Evolutionary conservation across 352 stramenopile genomes (phyloP), one percentile per base, ranked within the genome.

Genomic region (Hyaloperonospora arabidopsidis): DNA sequence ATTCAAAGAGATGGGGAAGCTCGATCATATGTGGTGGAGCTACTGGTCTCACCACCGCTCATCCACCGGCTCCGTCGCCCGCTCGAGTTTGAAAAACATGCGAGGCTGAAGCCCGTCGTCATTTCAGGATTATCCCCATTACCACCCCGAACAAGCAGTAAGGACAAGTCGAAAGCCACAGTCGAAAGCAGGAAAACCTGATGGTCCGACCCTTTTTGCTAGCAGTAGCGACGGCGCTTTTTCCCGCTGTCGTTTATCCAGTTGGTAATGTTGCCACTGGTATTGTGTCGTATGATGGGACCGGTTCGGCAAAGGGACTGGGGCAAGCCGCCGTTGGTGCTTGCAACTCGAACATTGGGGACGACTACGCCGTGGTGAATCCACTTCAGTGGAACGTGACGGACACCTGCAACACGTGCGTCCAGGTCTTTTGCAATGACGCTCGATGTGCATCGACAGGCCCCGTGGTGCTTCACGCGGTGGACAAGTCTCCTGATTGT

Each of bases 351-450:
- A 35, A 39, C 10, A 52, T 59, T 23, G 72, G 23, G n/a, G 72
- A 63, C 35, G 76, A 76, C 34, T 85, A 86, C 53, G 76, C 65
- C 1, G 74, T 76, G 22, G 51, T 89, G 36, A 89, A 89, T 51
- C 61, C 46, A 14, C 34, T 59, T 1, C 76, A 86, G 45, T 84
- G 76, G 67, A 60, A 83, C 46, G 55, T 35, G 52, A 76, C 68
- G 21, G 54, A 49, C 10, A 73, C 79, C 62, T 86, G 79, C 45
- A 69, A 68, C 12, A 71, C 72, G 22, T 89, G 79, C 49, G 70
- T 74, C 43, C 61, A 82, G 47, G 66, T 85, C 18, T 63, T 61
- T 17, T 87, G 76, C 52, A 52, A 52, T 6, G 76, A 87, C 57
- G 19, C 58, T 15, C 55, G 62, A 2, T 86, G 79, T 56, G 45